These are phyloP conservation scores for Termitomyces sp. DNA, from an alignment of 768 basidiomycete genomes.

Conservation along the genomic window DNA sequence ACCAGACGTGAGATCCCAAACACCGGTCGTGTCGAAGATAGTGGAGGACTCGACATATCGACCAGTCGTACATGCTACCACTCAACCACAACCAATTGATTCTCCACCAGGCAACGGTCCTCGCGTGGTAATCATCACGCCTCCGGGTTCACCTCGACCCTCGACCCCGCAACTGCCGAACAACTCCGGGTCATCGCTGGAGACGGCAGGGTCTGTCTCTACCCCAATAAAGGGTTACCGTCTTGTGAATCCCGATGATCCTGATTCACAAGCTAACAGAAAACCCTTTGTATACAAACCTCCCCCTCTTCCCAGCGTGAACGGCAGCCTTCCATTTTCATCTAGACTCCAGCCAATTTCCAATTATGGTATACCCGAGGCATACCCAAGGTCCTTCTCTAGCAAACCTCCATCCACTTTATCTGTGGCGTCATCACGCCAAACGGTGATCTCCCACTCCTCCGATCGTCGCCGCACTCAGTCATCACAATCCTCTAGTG, in stretches of 20 bases:
- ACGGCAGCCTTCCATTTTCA: conserved; percentile 9
- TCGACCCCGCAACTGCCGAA: conserved; percentile 1
- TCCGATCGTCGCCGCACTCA: not conserved
- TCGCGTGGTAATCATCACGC: conserved; percentile 27
- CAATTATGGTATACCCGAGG: conserved; percentile 1
- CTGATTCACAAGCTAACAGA: conserved; percentile 14
- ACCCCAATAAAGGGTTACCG: conserved; percentile 20
- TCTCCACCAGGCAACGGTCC: conserved; percentile 16
- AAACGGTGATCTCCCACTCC: not conserved
- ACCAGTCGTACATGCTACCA: not conserved
- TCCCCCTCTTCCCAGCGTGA: conserved; percentile 13
- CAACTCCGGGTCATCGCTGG: conserved; percentile 9
- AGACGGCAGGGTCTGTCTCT: conserved; percentile 11
- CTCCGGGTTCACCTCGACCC: conserved; percentile 19
- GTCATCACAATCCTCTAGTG: not conserved
- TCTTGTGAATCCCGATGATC: conserved; percentile 28
- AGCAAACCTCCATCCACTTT: not conserved
- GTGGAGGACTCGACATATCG: not conserved
- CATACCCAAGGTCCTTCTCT: not conserved
- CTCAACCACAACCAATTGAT: not conserved
- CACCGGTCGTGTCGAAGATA: not conserved
- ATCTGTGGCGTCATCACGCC: not conserved
- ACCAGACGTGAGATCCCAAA: not conserved
- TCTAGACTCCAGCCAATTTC: conserved; percentile 11
- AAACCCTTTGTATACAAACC: conserved; percentile 14